Evolutionary conservation across 2,329 filamentous ascomycete species (phyloP), one percentile per base, ranked within the genome.

Genomic region (Colletotrichum noveboracense): DNA sequence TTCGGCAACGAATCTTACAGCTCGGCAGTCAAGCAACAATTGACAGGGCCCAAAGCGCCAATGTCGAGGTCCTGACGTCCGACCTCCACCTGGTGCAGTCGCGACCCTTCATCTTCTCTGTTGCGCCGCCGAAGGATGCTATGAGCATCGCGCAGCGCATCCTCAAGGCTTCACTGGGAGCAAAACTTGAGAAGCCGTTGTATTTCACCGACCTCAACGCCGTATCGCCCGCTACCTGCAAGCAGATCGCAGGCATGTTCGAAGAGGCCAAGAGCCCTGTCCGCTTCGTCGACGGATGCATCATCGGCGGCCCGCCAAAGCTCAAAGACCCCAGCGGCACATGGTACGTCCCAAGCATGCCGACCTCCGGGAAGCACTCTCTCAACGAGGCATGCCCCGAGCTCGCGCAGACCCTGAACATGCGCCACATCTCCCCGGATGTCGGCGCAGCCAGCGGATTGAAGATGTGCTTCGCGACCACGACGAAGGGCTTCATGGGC

Each of bases 201-300:
- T 91, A 91, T 81, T 93, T 88, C 80, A 85, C 92, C 16, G 93
- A 94, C 78, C 85, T 94, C 70, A 94, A 94, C 82, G 92, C 93
- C 66, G 89, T 92, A 10, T 89, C 93, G 2, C 91, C 93, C 0
- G 86, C 87, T 21, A 90, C 88, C 8, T 85, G 84, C 43, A 85
- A 85, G 76, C 77, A 80, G 38, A 88, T 91, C 38, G 87, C 84
- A 9, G 77, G 80, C 2, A 80, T 87, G 24, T 88, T 92, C 77
- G 80, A 82, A n/a, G 79, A 81, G 74, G 81, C 84, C 7, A 78
- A 81, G 24, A 80, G 85, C 3, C 83, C 85, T 13, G 84, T 91
- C 66, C 84, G 80, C 21, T 89, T 92, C 78, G 82, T 93, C 28
- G 91, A 93, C 78, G 91, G 91, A 18, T 88, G 87, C 79, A 92